Percentiles rank a stretch among this genome's conserved stretches.
Evolutionary conservation across 768 basidiomycete genomes (phyloP).

Genomic region (Goffeauzyma gilvescens): DNA sequence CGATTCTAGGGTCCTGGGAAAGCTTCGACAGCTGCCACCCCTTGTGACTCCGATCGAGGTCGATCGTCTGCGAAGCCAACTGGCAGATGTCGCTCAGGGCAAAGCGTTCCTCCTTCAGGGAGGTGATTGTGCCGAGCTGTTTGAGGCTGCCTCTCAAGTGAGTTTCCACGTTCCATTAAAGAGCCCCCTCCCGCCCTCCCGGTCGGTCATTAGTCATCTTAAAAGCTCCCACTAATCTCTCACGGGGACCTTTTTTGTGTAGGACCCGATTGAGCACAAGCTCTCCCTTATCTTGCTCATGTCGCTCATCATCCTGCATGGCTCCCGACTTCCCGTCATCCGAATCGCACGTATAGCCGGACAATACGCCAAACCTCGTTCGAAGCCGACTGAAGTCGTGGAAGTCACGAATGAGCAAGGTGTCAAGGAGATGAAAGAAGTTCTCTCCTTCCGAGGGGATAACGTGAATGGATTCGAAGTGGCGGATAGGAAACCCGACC

Average conservation of each 20-base stretch:
- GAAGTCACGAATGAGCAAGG: slow-evolving; percentile 35
- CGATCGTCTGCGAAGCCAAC: slow-evolving; percentile 46
- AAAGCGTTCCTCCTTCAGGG: slow-evolving; percentile 90
- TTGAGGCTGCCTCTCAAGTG: slow-evolving; percentile 74
- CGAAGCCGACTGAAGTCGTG: slow-evolving; percentile 59
- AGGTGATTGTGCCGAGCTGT: slow-evolving; percentile 93
- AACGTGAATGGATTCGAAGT: slow-evolving; percentile 70
- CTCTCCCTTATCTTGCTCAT: slow-evolving; percentile 57
- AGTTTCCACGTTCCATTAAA: slow-evolving; percentile 18
- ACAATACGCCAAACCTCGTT: slow-evolving; percentile 87
- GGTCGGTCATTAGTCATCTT: background rate
- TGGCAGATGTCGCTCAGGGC: slow-evolving; percentile 59
- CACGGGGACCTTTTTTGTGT: background rate
- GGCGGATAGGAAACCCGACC: slow-evolving; percentile 70
- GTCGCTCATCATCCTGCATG: slow-evolving; percentile 86
- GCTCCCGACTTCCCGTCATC: slow-evolving; percentile 80
- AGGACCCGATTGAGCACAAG: slow-evolving; percentile 33
- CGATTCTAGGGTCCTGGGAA: slow-evolving; percentile 47
- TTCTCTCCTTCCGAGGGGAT: slow-evolving; percentile 86
- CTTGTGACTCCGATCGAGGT: slow-evolving; percentile 82
- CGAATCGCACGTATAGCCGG: slow-evolving; percentile 60
- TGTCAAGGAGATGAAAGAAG: slow-evolving; percentile 36
- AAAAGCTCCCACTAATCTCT: background rate
- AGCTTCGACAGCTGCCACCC: slow-evolving; percentile 62
- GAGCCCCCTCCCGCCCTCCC: background rate